These are phyloP conservation scores for Sambucus nigra DNA, from an alignment of 129 eudicot genomes.

Conservation along the genomic window DNA sequence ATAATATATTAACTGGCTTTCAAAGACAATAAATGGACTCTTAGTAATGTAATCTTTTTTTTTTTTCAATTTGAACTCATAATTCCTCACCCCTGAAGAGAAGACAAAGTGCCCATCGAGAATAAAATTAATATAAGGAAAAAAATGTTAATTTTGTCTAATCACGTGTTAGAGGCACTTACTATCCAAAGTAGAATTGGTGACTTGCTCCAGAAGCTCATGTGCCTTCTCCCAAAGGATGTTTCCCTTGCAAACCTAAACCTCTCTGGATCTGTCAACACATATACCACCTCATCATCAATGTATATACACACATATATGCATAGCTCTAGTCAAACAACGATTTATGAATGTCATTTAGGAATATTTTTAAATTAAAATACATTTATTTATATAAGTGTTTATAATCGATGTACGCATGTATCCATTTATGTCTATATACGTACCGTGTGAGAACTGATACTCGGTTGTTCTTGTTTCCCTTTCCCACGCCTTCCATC, in stretches of 20 bases:
- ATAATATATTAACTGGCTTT: too few species aligned
- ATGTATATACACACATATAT: not conserved
- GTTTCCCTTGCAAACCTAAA: constrained; percentile 57
- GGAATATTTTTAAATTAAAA: not conserved
- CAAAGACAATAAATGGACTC: too few species aligned
- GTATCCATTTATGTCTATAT: not conserved
- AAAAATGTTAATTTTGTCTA: too few species aligned
- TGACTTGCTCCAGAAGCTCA: constrained; percentile 48
- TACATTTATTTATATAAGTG: not conserved
- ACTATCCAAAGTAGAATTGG: constrained; percentile 45
- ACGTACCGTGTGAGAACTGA: constrained; percentile 52
- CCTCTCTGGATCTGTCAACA: constrained; percentile 42
- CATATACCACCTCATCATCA: not conserved
- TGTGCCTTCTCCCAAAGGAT: constrained; percentile 54
- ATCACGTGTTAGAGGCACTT: constrained; percentile 16
- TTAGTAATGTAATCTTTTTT: too few species aligned
- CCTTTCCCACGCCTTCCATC: constrained; percentile 57
- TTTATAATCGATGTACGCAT: not conserved
- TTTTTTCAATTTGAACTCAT: too few species aligned
- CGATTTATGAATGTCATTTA: not conserved
- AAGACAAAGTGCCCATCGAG: too few species aligned
- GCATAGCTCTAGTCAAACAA: too few species aligned
- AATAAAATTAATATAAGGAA: too few species aligned
- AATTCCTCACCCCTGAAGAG: too few species aligned
- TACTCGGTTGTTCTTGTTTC: constrained; percentile 54